Evolutionary conservation across 2,329 filamentous ascomycete species (phyloP).

Genomic region (Didymella sp.): DNA sequence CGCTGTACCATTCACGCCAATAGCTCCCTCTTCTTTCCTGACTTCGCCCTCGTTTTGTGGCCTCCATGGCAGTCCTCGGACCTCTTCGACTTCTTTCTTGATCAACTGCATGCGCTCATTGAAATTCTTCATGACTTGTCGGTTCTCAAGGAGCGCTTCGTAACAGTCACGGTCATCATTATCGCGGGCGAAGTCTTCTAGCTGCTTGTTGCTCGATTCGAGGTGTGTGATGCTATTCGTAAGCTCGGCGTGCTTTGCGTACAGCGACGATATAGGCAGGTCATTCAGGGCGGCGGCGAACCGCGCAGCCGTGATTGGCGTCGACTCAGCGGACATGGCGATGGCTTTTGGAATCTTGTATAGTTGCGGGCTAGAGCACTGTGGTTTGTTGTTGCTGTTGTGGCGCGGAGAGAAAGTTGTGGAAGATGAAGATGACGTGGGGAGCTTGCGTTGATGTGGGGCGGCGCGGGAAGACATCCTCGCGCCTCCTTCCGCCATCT

Average conservation of each 20-base stretch:
- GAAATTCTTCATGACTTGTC: constrained; percentile 72
- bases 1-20: constrained; percentile 3
- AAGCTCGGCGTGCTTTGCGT: constrained; percentile 77
- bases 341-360: not conserved
- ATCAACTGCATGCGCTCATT: constrained; percentile 69
- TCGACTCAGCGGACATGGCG: constrained; percentile 67
- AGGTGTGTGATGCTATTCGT: constrained; percentile 78
- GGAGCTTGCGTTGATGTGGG: constrained; percentile 13
- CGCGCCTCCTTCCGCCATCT: not conserved
- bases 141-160: constrained; percentile 77
- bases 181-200: constrained; percentile 63
- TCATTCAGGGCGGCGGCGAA: constrained; percentile 73
- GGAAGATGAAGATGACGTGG: not conserved
- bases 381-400: not conserved
- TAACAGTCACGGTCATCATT: constrained; percentile 72
- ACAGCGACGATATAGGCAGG: constrained; percentile 70
- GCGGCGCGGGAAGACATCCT: not conserved
- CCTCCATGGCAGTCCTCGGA: constrained; percentile 62
- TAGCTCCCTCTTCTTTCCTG: constrained; percentile 14
- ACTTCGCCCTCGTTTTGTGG: constrained; percentile 31
- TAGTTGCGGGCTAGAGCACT: not conserved
- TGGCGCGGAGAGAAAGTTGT: not conserved
- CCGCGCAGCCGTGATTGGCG: constrained; percentile 66
- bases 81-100: constrained; percentile 68
- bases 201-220: constrained; percentile 74